A percentile compares a stretch with the other conserved stretches of the same genome.
phyloP scores from a whole-genome alignment of 202 grass and related monocot genomes.

The Saccharum hybrid region DNA sequence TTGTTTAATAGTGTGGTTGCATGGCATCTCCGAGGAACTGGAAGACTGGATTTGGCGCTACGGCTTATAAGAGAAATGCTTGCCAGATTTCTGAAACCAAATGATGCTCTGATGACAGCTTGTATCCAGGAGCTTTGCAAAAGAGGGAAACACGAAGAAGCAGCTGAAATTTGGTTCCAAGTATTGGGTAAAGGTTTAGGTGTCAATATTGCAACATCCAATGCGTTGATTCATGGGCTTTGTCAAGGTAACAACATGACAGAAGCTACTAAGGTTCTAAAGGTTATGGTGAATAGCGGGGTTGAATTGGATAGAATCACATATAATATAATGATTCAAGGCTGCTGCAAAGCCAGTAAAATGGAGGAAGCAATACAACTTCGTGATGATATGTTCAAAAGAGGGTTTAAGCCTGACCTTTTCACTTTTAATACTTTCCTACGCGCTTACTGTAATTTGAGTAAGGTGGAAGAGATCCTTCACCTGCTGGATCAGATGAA shows the following conservation, averaged over 20 bases:
- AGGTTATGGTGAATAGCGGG: constrained; percentile 61
- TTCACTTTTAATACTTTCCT: constrained; percentile 77
- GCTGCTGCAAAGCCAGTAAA: constrained; percentile 75
- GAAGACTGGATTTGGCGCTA: constrained; percentile 62
- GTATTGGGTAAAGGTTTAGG: constrained; percentile 67
- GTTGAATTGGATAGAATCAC: constrained; percentile 72
- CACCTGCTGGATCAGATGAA: constrained; percentile 65
- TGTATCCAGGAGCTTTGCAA: constrained; percentile 70
- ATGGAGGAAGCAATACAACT: constrained; percentile 71
- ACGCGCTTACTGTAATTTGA: constrained; percentile 64
- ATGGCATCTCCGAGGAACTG: constrained; percentile 56
- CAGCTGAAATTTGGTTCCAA: constrained; percentile 65
- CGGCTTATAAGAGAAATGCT: constrained; percentile 66
- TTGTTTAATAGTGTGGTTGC: constrained; percentile 76
- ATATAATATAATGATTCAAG: constrained; percentile 84
- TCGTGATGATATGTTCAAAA: constrained; percentile 75
- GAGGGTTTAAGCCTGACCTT: constrained; percentile 75
- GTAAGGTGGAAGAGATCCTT: constrained; percentile 74
- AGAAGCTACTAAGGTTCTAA: constrained; percentile 65
- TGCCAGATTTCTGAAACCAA: constrained; percentile 69
- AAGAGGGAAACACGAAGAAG: constrained; percentile 62
- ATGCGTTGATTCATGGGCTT: constrained; percentile 89
- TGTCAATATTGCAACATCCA: constrained; percentile 71
- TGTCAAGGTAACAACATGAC: constrained; percentile 59
- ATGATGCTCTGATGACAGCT: constrained; percentile 79